These are phyloP conservation scores for Hypoxylon subgilvum DNA, from an alignment of 495 filamentous ascomycete genomes.

Conservation along the genomic window DNA sequence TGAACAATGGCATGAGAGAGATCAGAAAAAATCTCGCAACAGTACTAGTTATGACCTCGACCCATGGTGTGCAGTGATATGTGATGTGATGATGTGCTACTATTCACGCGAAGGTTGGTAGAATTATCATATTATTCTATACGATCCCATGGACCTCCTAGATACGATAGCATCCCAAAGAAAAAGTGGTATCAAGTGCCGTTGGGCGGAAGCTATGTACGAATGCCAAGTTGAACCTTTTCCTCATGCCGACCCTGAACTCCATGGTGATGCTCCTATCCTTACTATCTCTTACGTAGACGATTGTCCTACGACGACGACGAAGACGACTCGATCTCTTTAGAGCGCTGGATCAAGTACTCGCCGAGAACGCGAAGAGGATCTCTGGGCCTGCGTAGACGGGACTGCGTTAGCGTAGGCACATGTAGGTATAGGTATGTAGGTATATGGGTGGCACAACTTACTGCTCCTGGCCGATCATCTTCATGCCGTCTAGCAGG, in stretches of 20 bases:
- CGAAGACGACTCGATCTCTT: slow-evolving; percentile 65
- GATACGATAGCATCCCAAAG: not conserved
- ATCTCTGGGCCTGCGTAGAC: slow-evolving; percentile 68
- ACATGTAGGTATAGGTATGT: not conserved
- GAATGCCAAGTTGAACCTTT: slow-evolving; percentile 19
- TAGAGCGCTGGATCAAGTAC: slow-evolving; percentile 81
- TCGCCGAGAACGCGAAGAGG: slow-evolving; percentile 86
- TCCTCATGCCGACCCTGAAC: slow-evolving; percentile 24
- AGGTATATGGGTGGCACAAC: slow-evolving; percentile 42
- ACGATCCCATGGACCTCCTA: no score
- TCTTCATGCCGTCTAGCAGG: slow-evolving; percentile 91
- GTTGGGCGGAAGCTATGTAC: slow-evolving; percentile 16
- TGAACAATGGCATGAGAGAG: slow-evolving; percentile 28
- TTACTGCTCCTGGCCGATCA: slow-evolving; percentile 80
- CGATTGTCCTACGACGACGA: not conserved
- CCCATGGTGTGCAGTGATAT: no score
- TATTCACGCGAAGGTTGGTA: no score
- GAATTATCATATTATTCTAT: no score
- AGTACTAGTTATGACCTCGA: slow-evolving; percentile 4
- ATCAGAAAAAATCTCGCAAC: slow-evolving; percentile 27
- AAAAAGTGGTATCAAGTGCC: slow-evolving; percentile 34
- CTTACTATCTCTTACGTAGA: not conserved
- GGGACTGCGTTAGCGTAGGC: not conserved
- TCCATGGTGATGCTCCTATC: slow-evolving; percentile 20
- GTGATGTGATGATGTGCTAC: not conserved